Percentiles rank a stretch among this genome's conserved stretches.
Conservation (phyloP, 805 yeast species). For the Suhomyces sp. region DNA sequence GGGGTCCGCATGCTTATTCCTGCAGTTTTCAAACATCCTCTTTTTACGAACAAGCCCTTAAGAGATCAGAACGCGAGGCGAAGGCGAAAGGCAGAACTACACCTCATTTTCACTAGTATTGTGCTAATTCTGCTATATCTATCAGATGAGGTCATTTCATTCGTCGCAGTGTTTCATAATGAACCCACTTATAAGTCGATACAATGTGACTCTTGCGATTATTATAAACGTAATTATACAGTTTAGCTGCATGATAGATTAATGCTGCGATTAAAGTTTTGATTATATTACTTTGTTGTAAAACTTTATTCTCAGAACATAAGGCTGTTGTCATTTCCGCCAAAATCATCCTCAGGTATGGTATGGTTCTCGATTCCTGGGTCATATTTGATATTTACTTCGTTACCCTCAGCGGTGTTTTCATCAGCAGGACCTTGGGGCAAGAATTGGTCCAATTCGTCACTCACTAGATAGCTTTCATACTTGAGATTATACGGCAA, state of each 20-base stretch:
- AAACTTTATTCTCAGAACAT: slow-evolving; percentile 10
- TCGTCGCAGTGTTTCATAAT: neutral
- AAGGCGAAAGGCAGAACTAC: neutral
- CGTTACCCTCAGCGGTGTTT: slow-evolving; percentile 4
- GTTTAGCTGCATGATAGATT: neutral
- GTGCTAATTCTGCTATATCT: neutral
- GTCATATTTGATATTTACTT: slow-evolving; percentile 1
- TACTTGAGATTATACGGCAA: slow-evolving; percentile 36
- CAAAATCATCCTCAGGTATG: slow-evolving; percentile 20
- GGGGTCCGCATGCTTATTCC: neutral
- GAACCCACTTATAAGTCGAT: neutral
- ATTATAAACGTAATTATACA: neutral
- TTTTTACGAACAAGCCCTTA: too few species aligned
- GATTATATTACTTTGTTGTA: neutral
- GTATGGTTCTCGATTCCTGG: neutral
- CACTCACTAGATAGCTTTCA: slow-evolving; percentile 21
- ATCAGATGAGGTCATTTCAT: neutral
- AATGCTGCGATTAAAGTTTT: neutral
- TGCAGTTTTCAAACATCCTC: neutral
- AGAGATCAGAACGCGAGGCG: neutral
- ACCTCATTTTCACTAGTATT: neutral
- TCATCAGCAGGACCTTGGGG: slow-evolving; percentile 9
- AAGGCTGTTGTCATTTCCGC: slow-evolving; percentile 20
- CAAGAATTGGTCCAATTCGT: slow-evolving; percentile 23
- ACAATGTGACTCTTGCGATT: neutral